These are phyloP conservation scores for Amauroascus niger DNA, from an alignment of 2,329 filamentous ascomycete species.

Conservation along the genomic window DNA sequence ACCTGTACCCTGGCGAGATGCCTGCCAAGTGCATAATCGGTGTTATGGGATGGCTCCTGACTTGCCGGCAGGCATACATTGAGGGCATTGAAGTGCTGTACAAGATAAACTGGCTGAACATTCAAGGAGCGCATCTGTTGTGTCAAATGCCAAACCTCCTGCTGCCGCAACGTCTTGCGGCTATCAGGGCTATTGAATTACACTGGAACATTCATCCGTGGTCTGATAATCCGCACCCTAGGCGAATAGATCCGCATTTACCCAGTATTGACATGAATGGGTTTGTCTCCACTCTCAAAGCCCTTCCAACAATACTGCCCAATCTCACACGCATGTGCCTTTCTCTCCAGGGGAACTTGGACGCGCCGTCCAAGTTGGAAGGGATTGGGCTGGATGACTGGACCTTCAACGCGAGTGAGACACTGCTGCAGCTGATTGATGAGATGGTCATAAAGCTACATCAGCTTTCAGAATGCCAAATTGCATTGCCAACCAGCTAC, in stretches of 20 bases:
- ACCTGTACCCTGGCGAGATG: too few relatives aligned
- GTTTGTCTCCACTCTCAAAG: conserved; percentile 7
- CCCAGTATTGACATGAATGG: conserved; percentile 10
- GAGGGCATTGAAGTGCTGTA: conserved; percentile 28
- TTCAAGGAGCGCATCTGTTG: conserved; percentile 14
- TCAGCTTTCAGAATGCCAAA: neutral
- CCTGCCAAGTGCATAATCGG: conserved; percentile 19
- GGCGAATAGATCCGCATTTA: neutral
- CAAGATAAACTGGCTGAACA: conserved; percentile 23
- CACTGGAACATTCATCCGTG: conserved; percentile 10
- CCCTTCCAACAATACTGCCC: conserved; percentile 7
- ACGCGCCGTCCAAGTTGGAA: too few relatives aligned
- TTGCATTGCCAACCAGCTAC: neutral
- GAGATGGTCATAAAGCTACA: conserved; percentile 1
- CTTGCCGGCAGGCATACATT: conserved; percentile 27
- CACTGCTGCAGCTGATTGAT: conserved; percentile 7
- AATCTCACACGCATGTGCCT: conserved; percentile 8
- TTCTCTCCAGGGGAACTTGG: neutral
- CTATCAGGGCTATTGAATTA: conserved; percentile 10
- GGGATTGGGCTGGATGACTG: too few relatives aligned
- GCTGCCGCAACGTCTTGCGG: conserved; percentile 8
- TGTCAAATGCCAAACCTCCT: conserved; percentile 6
- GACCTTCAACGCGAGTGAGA: conserved; percentile 4
- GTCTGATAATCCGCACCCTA: neutral
- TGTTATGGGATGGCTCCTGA: conserved; percentile 24